Evolutionary conservation across 2,329 filamentous ascomycete species (phyloP), one percentile per base, ranked within the genome.

Genomic region (Calonectria pseudoreteaudii): DNA sequence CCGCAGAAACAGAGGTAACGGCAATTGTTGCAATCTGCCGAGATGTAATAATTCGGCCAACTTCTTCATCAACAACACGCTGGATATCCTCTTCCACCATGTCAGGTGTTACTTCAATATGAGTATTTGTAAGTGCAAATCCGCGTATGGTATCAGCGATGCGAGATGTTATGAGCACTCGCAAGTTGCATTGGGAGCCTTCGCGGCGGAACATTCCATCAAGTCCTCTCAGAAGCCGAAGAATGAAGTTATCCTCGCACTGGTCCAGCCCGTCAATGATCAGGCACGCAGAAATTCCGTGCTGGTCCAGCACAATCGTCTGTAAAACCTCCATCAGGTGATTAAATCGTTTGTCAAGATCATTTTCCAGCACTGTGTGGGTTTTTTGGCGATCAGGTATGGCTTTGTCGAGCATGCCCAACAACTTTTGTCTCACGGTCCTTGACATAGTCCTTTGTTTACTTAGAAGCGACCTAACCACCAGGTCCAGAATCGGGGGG

Each of bases 231-330:
- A 78, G 71, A 7, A 76, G 38, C 16, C 70, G 41, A 3, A 72
- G 69, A 13, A 78, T 68, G 34, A 74, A 79, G 10, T 53, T 52
- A 31, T 74, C 72, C 20, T 73, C 70, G 26, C 66, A 79, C 36
- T 79, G 73, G 16, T 78, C 77, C 4, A 78, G 58, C 7, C 68
- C 77, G n/a, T 79, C 77, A 11, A 78, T 75, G n/a, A 79, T 70
- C 13, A 78, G 50, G 16, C 71, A 78, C 18, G 68, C 60, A 7
- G 73, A 68, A 9, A 66, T 69, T 14, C 68, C 71, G 20, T 73
- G 62, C 26, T 64, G 62, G 16, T 69, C 52, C 18, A 60, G 56
- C 3, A 66, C 74, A 6, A 79, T 66, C 1, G 60, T 67, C 18
- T 73, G 56, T 6, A 74, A 41, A 16, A 79, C 66, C 31, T 77